Conservation (phyloP, 495 filamentous ascomycete genomes). For the Xylaria palmicola region DNA sequence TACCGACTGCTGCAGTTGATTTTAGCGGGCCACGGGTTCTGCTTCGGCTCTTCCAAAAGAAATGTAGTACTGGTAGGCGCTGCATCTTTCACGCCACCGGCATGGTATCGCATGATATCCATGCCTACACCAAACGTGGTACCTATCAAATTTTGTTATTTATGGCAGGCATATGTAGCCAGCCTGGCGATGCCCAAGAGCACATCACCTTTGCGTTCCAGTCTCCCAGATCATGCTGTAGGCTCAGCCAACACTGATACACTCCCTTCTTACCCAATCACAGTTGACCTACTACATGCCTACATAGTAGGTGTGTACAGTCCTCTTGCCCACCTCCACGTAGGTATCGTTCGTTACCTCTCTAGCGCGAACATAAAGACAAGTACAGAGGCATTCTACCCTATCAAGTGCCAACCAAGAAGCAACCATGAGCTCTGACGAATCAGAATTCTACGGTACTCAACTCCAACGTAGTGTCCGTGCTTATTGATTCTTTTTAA, state of each 20-base stretch:
- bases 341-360: background rate
- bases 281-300: no score
- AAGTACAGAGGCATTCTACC: background rate
- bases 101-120: no score
- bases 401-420: background rate
- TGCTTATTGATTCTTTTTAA: background rate
- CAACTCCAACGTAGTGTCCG: background rate
- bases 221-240: background rate
- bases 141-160: background rate
- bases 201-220: background rate
- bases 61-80: no score
- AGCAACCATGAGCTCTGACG: slow-evolving; percentile 52
- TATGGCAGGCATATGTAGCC: background rate
- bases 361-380: background rate
- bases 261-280: background rate
- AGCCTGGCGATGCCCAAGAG: background rate
- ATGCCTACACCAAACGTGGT: background rate
- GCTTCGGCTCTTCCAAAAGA: background rate
- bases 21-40: background rate
- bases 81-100: background rate
- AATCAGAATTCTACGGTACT: slow-evolving; percentile 73
- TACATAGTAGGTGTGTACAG: no score
- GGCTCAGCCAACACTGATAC: background rate
- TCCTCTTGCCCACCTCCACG: no score
- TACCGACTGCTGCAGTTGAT: background rate